These are phyloP conservation scores for Sphagnum fallax DNA, from an alignment of 228 moss, liverwort and hornwort genomes.

Conservation along the genomic window DNA sequence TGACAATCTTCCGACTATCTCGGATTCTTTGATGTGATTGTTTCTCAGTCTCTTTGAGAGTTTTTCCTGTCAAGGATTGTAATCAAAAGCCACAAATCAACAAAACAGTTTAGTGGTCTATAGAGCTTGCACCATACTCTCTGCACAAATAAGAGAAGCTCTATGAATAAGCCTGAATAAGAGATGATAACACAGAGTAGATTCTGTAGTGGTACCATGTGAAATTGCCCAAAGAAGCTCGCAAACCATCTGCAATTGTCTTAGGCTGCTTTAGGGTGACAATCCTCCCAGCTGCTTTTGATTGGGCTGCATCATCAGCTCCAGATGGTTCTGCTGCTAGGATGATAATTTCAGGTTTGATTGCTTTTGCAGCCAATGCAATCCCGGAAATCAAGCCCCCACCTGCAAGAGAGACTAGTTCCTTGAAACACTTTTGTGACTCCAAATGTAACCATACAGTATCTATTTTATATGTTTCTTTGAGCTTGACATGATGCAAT, in stretches of 20 bases:
- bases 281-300: slow-evolving; percentile 50
- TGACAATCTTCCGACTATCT: too few species aligned
- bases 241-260: slow-evolving; percentile 75
- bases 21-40: too few species aligned
- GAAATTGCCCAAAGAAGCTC: slow-evolving; percentile 58
- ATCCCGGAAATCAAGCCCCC: slow-evolving; percentile 83
- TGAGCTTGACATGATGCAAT: too few species aligned
- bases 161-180: background rate
- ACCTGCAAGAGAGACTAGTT: slow-evolving; percentile 21
- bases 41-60: too few species aligned
- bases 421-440: background rate
- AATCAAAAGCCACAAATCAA: too few species aligned
- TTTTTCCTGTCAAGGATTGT: too few species aligned
- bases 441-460: too few species aligned
- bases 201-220: slow-evolving; percentile 40
- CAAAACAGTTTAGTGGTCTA: background rate
- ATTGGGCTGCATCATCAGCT: slow-evolving; percentile 80
- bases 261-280: slow-evolving; percentile 45
- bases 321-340: slow-evolving; percentile 79
- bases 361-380: slow-evolving; percentile 67
- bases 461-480: too few species aligned
- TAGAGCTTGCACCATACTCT: background rate
- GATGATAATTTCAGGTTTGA: slow-evolving; percentile 56
- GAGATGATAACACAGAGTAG: background rate
- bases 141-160: background rate